A percentile compares a stretch with the other conserved stretches of the same genome.
Conservation (phyloP, 2,329 filamentous ascomycete genomes). For the Xylariaceae sp. region DNA sequence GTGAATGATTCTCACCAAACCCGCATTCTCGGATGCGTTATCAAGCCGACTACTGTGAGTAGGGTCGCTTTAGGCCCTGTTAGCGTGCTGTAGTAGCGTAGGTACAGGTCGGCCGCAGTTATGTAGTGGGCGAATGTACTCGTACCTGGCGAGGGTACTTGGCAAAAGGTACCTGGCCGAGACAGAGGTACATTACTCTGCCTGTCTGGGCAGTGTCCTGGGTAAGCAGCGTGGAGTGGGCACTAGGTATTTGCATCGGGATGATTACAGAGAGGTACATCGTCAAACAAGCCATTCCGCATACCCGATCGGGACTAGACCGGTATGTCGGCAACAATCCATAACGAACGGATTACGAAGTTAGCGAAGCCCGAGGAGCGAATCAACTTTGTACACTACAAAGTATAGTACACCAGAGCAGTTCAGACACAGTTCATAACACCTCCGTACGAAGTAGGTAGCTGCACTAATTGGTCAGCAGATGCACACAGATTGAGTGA, state of each 20-base stretch:
- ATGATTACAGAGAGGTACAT: background rate
- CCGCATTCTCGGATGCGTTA: slow-evolving; percentile 17
- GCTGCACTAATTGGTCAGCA: slow-evolving; percentile 18
- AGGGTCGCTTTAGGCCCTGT: background rate
- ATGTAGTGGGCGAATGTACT: no score
- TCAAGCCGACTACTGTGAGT: slow-evolving; percentile 13
- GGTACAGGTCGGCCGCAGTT: no score
- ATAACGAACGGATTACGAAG: background rate
- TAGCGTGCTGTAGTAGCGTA: background rate
- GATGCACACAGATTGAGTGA: slow-evolving; percentile 15
- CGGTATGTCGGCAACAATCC: background rate
- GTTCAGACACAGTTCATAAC: background rate
- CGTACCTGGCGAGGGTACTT: no score
- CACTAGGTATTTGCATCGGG: background rate
- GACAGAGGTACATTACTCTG: no score
- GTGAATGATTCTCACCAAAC: slow-evolving; percentile 16
- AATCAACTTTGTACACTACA: background rate
- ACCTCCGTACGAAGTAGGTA: background rate
- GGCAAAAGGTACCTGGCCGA: no score
- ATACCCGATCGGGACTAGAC: background rate
- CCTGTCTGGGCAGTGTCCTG: background rate
- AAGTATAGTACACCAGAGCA: background rate
- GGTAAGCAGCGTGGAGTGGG: background rate
- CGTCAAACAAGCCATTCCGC: background rate
- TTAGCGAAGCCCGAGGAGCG: background rate